Conservation (phyloP, 768 basidiomycete genomes). For the Auricularia auricula-judae region DNA sequence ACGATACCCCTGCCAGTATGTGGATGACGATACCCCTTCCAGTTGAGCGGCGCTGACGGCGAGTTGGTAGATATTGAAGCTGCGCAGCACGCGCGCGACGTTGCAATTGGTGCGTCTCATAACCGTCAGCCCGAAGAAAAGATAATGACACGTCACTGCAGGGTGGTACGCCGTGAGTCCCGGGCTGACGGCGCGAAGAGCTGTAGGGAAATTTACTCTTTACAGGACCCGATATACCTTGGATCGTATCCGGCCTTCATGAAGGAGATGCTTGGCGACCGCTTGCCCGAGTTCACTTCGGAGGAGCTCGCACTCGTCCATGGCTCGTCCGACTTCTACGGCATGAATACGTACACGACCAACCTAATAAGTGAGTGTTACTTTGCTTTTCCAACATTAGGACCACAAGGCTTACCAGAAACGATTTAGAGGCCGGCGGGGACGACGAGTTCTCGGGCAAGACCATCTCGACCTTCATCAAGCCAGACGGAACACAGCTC, state of each 20-base stretch:
- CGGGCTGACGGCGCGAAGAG: not conserved
- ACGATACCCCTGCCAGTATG: constrained; percentile 57
- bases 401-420: not conserved
- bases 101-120: constrained; percentile 41
- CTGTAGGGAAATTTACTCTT: not conserved
- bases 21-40: constrained; percentile 6
- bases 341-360: constrained; percentile 64
- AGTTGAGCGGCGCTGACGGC: not conserved
- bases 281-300: constrained; percentile 46
- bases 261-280: constrained; percentile 42
- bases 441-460: constrained; percentile 54
- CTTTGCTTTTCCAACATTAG: not conserved
- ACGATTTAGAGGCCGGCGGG: constrained; percentile 39
- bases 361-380: constrained; percentile 38
- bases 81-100: constrained; percentile 62
- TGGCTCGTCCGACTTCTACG: constrained; percentile 61
- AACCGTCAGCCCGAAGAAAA: not conserved
- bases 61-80: constrained; percentile 44
- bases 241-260: constrained; percentile 56
- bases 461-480: constrained; percentile 48
- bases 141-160: not conserved
- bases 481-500: constrained; percentile 52
- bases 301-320: constrained; percentile 48
- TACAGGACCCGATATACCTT: constrained; percentile 53
- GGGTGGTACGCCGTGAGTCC: constrained; percentile 1